phyloP scores from a whole-genome alignment of 768 basidiomycete species.

The Lactarius evosmus region DNA sequence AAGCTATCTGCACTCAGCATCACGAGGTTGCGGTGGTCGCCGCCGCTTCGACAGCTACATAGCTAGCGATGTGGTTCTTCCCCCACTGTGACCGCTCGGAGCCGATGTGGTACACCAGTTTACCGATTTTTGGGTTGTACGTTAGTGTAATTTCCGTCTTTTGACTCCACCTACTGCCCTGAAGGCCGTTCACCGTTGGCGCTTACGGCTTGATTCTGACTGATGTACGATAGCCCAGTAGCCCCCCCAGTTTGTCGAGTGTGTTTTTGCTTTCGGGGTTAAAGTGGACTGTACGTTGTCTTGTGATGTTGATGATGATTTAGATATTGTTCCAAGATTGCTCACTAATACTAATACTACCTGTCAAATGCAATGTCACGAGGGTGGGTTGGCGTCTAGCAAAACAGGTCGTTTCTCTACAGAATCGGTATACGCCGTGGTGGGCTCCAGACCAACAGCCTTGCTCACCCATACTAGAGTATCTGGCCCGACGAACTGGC shows the following conservation, averaged over 20 bases:
- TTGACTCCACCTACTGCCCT: not conserved
- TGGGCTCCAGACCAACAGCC: no score
- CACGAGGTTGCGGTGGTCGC: not conserved
- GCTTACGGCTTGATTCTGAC: not conserved
- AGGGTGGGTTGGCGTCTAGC: not conserved
- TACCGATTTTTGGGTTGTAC: not conserved
- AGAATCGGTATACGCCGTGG: not conserved
- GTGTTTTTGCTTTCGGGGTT: not conserved
- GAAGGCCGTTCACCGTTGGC: not conserved
- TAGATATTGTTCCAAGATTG: not conserved
- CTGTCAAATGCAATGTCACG: not conserved
- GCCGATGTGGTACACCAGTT: not conserved
- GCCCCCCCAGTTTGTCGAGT: not conserved
- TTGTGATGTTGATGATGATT: not conserved
- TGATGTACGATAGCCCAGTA: not conserved
- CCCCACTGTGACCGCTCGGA: not conserved
- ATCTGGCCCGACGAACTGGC: not conserved
- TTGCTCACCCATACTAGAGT: no score
- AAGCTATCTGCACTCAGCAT: not conserved
- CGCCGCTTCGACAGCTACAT: not conserved
- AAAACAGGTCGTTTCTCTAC: not conserved
- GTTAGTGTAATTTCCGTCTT: not conserved
- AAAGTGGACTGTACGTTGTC: not conserved
- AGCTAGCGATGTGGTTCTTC: not conserved
- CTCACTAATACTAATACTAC: not conserved